These are phyloP conservation scores for Huntiella moniliformis DNA, from an alignment of 2,329 filamentous ascomycete species.

Conservation along the genomic window DNA sequence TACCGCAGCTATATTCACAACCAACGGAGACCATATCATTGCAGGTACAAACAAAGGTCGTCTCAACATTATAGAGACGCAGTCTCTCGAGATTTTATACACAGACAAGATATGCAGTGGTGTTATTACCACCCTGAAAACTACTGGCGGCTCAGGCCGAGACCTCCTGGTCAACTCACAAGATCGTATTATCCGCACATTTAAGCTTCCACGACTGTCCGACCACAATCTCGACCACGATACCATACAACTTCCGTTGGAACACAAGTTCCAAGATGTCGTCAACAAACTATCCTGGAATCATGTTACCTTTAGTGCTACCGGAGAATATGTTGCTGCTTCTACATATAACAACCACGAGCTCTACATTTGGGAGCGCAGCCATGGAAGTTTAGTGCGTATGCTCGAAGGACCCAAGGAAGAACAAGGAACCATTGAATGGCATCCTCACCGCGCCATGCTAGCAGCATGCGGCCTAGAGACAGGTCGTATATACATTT, in stretches of 20 bases:
- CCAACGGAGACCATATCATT: conserved; percentile 70
- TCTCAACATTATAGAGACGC: conserved; percentile 82
- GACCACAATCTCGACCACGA: conserved; percentile 56
- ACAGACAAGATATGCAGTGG: conserved; percentile 76
- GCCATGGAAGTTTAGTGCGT: conserved; percentile 81
- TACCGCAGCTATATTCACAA: conserved; percentile 77
- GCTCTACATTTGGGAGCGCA: conserved; percentile 94
- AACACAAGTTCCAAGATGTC: conserved; percentile 97
- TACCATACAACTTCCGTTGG: conserved; percentile 72
- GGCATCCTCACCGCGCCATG: conserved; percentile 77
- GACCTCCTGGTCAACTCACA: conserved; percentile 84
- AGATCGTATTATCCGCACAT: conserved; percentile 85
- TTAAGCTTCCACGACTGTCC: conserved; percentile 65
- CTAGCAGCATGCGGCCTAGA: conserved; percentile 85
- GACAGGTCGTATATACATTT: conserved; percentile 83
- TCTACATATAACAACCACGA: conserved; percentile 98
- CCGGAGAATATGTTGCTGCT: conserved; percentile 87
- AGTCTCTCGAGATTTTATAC: conserved; percentile 65
- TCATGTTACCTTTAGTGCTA: conserved; percentile 84
- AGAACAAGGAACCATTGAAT: conserved; percentile 90
- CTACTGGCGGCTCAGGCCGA: conserved; percentile 59
- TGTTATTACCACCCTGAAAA: conserved; percentile 70
- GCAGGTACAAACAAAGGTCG: conserved; percentile 90
- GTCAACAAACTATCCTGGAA: conserved; percentile 95
- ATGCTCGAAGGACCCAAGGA: conserved; percentile 95